Evolutionary conservation across 2,329 filamentous ascomycete species (phyloP), one percentile per base, ranked within the genome.

Genomic region (Cladophialophora exuberans): DNA sequence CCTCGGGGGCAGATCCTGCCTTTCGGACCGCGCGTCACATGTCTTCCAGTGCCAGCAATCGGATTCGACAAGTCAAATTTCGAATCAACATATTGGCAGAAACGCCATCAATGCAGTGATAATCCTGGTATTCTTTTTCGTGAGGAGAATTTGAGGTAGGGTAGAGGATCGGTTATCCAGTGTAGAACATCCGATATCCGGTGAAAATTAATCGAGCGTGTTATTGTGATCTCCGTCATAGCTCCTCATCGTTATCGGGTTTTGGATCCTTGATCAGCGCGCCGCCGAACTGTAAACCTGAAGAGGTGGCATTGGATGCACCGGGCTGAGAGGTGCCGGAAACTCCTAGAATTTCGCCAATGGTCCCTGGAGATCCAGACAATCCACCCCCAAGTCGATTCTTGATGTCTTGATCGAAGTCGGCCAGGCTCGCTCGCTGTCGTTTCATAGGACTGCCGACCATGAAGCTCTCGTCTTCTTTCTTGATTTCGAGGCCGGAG

Each of bases 371-470:
- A 23, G 57, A 55, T 22, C 51, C 51, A 64, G 73, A 70, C 11
- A 74, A 59, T 10, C 69, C 70, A 11, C 57, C 48, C n/a, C 66
- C 73, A 35, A 77, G 69, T 30, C 75, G 68, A 53, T 68, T 69
- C 35, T 72, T 68, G 43, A 76, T 61, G 5, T 70, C 66, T 35
- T 71, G 68, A 43, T 76, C 73, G 11, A 72, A 68, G 23, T 70
- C 69, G 9, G 74, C 75, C 17, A 76, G 71, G 53, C 74, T 76
- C 2, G 74, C 72, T 28, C 75, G 69, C 46, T 76, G 73, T 63
- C 76, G 75, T 62, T 78, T 78, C 61, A 78, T 59, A 0, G 75
- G 75, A 58, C 75, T 78, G 6, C 75, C 75, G 3, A 76, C 59
- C 53, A 60, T 54, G 45, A 73, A 73, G 50, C 55, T 56, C 20